phyloP scores from a whole-genome alignment of 1,284 basidiomycete species.

The Sparassis latifolia region DNA sequence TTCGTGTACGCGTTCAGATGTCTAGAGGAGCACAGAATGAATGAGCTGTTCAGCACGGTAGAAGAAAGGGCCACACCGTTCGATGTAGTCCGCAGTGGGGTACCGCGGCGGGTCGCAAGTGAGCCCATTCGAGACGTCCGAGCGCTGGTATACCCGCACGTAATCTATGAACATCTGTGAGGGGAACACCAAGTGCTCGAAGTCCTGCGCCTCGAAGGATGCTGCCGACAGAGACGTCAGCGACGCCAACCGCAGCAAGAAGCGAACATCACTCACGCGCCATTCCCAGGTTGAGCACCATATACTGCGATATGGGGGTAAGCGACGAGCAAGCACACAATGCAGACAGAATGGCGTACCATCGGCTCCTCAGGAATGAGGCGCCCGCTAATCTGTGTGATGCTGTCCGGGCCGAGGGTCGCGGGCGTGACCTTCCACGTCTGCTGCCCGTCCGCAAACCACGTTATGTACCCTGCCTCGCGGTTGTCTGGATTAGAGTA shows the following conservation, averaged over 20 bases:
- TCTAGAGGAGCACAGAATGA: neutral
- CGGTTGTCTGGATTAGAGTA: slow-evolving; percentile 50
- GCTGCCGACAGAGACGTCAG: slow-evolving; percentile 23
- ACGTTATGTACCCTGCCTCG: slow-evolving; percentile 54
- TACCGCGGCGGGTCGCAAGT: slow-evolving; percentile 50
- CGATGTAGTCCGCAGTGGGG: slow-evolving; percentile 48
- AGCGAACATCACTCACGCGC: slow-evolving; percentile 42
- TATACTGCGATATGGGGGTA: slow-evolving; percentile 21
- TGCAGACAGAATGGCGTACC: slow-evolving; percentile 23
- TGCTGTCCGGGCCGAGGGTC: slow-evolving; percentile 50
- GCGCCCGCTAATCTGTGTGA: slow-evolving; percentile 45
- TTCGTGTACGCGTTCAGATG: slow-evolving; percentile 22
- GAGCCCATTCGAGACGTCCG: slow-evolving; percentile 38
- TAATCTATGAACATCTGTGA: slow-evolving; percentile 49
- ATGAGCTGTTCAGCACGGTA: slow-evolving; percentile 21
- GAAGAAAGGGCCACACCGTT: slow-evolving; percentile 22
- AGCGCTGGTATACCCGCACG: slow-evolving; percentile 52
- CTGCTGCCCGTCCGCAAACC: slow-evolving; percentile 52
- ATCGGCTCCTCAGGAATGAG: slow-evolving; percentile 50
- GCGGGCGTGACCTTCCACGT: slow-evolving; percentile 46
- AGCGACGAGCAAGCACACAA: neutral
- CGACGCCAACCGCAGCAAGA: too few relatives aligned
- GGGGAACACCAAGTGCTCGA: slow-evolving; percentile 30
- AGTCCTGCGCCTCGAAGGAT: slow-evolving; percentile 52
- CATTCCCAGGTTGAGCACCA: slow-evolving; percentile 45